A percentile compares a stretch with the other conserved stretches of the same genome.
Conservation (phyloP, 2,329 filamentous ascomycete species). For the Sphaerostilbella broomeana region DNA sequence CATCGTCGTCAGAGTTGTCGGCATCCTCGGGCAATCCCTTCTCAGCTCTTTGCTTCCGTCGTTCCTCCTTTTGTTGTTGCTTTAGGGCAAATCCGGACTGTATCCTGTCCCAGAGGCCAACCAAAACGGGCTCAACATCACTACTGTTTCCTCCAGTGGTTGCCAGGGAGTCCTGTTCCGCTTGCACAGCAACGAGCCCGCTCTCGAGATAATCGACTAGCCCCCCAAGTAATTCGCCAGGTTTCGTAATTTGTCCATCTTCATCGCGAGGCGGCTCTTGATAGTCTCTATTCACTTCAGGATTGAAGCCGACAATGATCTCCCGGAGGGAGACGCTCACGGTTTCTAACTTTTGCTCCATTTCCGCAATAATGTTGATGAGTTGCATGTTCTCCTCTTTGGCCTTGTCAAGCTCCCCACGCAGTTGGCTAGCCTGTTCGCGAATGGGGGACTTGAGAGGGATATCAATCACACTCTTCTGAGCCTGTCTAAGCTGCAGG, state of each 20-base stretch:
- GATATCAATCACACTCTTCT: conserved; percentile 46
- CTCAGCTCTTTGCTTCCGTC: conserved; percentile 45
- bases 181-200: conserved; percentile 53
- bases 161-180: conserved; percentile 44
- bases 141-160: conserved; percentile 11
- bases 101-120: conserved; percentile 52
- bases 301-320: conserved; percentile 58
- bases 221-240: conserved; percentile 41
- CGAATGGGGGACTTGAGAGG: conserved; percentile 52
- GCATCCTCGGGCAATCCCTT: conserved; percentile 54
- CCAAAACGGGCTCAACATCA: conserved; percentile 47
- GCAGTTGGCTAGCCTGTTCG: conserved; percentile 45
- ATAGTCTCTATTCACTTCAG: conserved; percentile 44
- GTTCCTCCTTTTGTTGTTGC: conserved; percentile 47
- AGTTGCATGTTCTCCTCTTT: conserved; percentile 40
- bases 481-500: conserved; percentile 20
- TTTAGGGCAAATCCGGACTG: conserved; percentile 45
- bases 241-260: conserved; percentile 26
- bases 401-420: conserved; percentile 40
- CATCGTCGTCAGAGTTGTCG: conserved; percentile 57
- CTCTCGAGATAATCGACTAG: conserved; percentile 68
- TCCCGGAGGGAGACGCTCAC: conserved; percentile 62
- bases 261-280: conserved; percentile 33
- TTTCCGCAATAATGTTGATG: conserved; percentile 8
- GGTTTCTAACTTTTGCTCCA: conserved; percentile 50